Base-by-base conservation (phyloP, 768 basidiomycete species). In the Macrocybe gigantea region DNA sequence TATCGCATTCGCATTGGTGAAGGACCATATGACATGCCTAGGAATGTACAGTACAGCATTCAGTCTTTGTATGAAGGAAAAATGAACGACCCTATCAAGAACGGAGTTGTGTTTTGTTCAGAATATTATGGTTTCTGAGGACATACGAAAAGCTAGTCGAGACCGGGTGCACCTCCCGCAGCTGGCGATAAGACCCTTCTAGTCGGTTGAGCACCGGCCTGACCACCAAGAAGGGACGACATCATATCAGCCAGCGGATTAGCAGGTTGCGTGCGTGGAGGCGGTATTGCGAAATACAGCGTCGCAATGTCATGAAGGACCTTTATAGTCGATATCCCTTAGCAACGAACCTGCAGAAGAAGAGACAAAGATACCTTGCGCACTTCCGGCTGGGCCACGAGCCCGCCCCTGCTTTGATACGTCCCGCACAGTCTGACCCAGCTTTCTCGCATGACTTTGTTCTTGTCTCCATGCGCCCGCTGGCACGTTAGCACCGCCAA, bases 401-500 rank as follows among this genome's bases (percentile, higher is more conserved):
- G 52, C 1, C 80, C 82, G 31, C 85, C 83, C 54, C 75, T 75
- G 52, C 83, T 79, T 62, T 87, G 85, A 62, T 94, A 97, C 32
- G 88, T 86, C 40, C 85, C 85, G 49, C 85, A 86, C 46, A 96
- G 71, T 30, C 86, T 75, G 39, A 93, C 72, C 93, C 93, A 98
- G 49, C 76, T 84, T 66, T 86, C 89, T 44, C 85, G 76, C 71
- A 78, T 81, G 30, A 74, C 73, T 61, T 83, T 85, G 58, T 83
- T 91, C 58, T 82, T 81, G 12, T 89, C 83, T 3, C 87, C 88
- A 48, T 88, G 82, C 5, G 84, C 85, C 15, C 91, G 80, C 61
- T 97, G 95, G 54, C 89, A 91, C n/a, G 85, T 86, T 45, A 86
- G 63, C 8, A 97, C 79, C 0, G 88, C 91, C 46, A 98, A 78